These are phyloP conservation scores for Macadamia integrifolia DNA, from an alignment of 164 flowering plant genomes.

Conservation along the genomic window DNA sequence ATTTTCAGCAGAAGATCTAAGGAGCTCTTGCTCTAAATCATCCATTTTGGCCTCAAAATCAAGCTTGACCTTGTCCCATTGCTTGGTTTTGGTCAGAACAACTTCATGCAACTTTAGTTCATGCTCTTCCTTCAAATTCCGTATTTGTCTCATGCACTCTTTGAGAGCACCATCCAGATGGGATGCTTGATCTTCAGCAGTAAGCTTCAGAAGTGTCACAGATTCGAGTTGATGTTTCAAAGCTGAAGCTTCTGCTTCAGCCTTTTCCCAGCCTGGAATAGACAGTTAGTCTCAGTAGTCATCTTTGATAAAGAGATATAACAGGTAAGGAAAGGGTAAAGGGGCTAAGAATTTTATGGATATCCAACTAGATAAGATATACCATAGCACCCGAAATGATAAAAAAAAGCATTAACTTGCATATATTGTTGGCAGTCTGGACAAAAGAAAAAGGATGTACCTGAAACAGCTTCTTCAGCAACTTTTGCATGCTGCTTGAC, in stretches of 20 bases:
- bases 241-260: conserved; percentile 42
- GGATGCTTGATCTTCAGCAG: conserved; percentile 39
- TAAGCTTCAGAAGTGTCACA: conserved; percentile 23
- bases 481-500: conserved; percentile 83
- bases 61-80: conserved; percentile 33
- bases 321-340: background rate
- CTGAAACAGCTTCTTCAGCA: conserved; percentile 86
- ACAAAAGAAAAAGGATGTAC: conserved; percentile 20
- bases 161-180: conserved; percentile 60
- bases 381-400: too few species aligned
- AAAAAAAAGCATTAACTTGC: too few species aligned
- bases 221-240: conserved; percentile 48
- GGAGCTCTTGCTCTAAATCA: conserved; percentile 15
- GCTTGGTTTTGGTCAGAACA: conserved; percentile 23
- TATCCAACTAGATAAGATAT: too few species aligned
- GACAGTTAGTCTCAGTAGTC: background rate
- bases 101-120: conserved; percentile 57
- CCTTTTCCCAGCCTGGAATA: conserved; percentile 62
- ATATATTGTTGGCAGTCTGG: too few species aligned
- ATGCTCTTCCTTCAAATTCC: conserved; percentile 58
- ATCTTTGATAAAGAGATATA: background rate
- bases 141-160: conserved; percentile 68
- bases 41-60: conserved; percentile 27
- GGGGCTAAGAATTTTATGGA: too few species aligned
- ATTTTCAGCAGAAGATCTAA: conserved; percentile 17